phyloP scores from a whole-genome alignment of 805 yeast species.

The Pichia kluyveri region DNA sequence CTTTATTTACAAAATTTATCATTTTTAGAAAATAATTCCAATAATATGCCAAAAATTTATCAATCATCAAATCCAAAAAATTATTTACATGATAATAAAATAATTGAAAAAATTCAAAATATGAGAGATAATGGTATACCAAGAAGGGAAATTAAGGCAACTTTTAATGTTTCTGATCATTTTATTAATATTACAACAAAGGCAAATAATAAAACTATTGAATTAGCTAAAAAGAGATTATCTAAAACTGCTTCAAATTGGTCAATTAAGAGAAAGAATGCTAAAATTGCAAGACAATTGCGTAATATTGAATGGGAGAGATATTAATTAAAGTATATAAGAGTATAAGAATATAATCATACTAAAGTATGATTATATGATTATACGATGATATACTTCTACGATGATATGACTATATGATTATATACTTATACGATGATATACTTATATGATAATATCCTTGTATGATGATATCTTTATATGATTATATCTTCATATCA shows the following conservation, averaged over 20 bases:
- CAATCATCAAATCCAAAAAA: conserved; percentile 16
- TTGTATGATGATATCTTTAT: too few species aligned
- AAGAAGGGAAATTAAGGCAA: conserved; percentile 23
- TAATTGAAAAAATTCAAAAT: conserved; percentile 22
- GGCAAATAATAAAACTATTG: conserved; percentile 15
- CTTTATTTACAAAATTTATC: conserved; percentile 22
- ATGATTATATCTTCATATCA: too few species aligned
- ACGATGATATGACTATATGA: too few species aligned
- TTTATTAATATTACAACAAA: conserved; percentile 25
- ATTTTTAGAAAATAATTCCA: conserved; percentile 4
- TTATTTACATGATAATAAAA: conserved; percentile 19
- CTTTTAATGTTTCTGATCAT: conserved; percentile 22
- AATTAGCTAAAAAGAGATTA: conserved; percentile 14
- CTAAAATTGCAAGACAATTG: conserved; percentile 17
- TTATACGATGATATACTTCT: too few species aligned
- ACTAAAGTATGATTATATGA: background rate
- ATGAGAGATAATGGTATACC: conserved; percentile 23
- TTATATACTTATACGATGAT: too few species aligned
- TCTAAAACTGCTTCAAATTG: conserved; percentile 18
- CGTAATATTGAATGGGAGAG: conserved; percentile 20
- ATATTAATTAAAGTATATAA: too few species aligned
- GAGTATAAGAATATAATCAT: background rate
- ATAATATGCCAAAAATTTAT: conserved; percentile 25
- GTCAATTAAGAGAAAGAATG: conserved; percentile 17
- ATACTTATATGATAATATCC: too few species aligned